These are phyloP conservation scores for Clitoria ternatea DNA, from an alignment of 306 rosid genomes.

Conservation along the genomic window DNA sequence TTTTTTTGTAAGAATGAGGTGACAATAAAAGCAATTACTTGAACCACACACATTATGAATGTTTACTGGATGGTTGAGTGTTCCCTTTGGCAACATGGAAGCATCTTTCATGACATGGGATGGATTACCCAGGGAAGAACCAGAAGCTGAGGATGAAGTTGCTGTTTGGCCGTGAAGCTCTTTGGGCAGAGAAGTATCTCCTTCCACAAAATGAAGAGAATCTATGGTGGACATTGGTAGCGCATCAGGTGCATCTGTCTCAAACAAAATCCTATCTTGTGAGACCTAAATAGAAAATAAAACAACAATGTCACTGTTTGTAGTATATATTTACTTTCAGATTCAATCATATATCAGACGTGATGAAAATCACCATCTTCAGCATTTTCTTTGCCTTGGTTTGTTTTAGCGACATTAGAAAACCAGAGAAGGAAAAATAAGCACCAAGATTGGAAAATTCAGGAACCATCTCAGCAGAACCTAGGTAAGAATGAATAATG, in stretches of 20 bases:
- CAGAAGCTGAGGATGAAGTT: constrained; percentile 20
- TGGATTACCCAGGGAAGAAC: not conserved
- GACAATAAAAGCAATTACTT: not conserved
- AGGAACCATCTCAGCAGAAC: constrained; percentile 94
- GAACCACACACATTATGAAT: constrained; percentile 47
- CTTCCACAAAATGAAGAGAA: constrained; percentile 58
- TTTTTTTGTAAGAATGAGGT: not conserved
- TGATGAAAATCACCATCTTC: constrained; percentile 46
- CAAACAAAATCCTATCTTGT: constrained; percentile 71
- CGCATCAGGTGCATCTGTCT: constrained; percentile 98
- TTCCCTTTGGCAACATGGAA: constrained; percentile 51
- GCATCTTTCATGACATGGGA: constrained; percentile 26
- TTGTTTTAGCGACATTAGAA: constrained; percentile 65
- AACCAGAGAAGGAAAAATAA: constrained; percentile 88
- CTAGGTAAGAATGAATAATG: constrained; percentile 84
- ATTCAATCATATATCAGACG: not conserved
- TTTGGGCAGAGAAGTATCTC: constrained; percentile 48
- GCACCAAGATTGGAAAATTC: constrained; percentile 80
- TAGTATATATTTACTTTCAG: not conserved
- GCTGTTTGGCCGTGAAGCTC: constrained; percentile 25
- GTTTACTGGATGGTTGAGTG: constrained; percentile 78
- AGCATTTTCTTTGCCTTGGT: constrained; percentile 83
- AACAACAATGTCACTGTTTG: constrained; percentile 17
- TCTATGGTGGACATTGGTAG: constrained; percentile 48
- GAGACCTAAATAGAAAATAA: constrained; percentile 53